Base-by-base conservation (phyloP, 2,329 filamentous ascomycete genomes). In the Fusarium heterosporum region DNA sequence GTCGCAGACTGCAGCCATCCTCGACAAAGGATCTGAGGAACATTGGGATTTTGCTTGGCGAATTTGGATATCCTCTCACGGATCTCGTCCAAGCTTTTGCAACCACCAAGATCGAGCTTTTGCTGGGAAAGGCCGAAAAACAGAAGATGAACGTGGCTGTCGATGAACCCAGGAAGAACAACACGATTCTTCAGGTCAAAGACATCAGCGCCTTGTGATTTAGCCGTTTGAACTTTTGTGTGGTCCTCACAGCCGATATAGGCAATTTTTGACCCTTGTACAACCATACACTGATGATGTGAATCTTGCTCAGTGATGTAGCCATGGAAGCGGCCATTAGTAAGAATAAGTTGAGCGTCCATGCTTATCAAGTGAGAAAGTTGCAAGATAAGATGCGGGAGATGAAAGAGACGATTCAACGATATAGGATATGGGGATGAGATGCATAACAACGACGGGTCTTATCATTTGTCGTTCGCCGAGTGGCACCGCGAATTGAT, bases 61-160 rank as follows among this genome's bases (percentile, higher is more conserved):
- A 79, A 82, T 1, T 69, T 61, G 13, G 70, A 76, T 50, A 86
- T 81, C 0, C 78, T 73, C 0, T 61, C 64, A 3, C 80, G 77
- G 11, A 86, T 84, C 6, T 85, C 81, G 0, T 74, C 72, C 0
- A 85, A 70, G 22, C 76, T 79, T 42, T 77, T 78, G 61, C 82
- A 83, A 1, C 74, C 68, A 4, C 78, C 78, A 0, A 86, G 69
- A 22, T 78, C 74, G 14, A 84, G 73, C 60, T 85, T 84, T 25
- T 78, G 77, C 5, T 85, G 76, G 0, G 82, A 81, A 28, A 83
- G 79, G 0, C 83, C 84, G 0, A 84, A 78, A 42, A 82, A 76
- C 1, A 85, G 72, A 6, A 86, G 78, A 65, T 86, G 84, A 66
- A 84, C 82, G 45, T 86, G 84, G 2, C 81, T 82, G 62, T 86